phyloP scores from a whole-genome alignment of 805 yeast species.

The Saturnispora sekii region DNA sequence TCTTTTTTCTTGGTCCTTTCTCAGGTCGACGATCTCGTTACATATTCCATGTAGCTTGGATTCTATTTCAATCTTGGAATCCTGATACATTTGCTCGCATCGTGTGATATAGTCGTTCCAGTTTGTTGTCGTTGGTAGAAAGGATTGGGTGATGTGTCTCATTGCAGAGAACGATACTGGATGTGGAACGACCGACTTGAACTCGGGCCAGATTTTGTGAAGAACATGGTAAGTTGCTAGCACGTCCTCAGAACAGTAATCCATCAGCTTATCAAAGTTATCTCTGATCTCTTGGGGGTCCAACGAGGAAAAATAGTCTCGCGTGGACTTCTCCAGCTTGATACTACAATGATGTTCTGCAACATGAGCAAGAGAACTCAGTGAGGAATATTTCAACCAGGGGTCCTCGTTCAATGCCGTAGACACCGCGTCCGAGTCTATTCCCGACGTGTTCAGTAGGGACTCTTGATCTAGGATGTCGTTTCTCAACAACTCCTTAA shows the following conservation, averaged over 20 bases:
- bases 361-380: constrained; percentile 73
- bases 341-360: constrained; percentile 70
- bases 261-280: constrained; percentile 51
- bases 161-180: constrained; percentile 91
- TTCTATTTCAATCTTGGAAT: constrained; percentile 47
- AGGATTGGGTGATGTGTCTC: constrained; percentile 58
- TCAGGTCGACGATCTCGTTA: constrained; percentile 41
- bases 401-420: constrained; percentile 50
- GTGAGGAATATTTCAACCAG: constrained; percentile 70
- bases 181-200: constrained; percentile 67
- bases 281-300: constrained; percentile 45
- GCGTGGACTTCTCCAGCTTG: constrained; percentile 50
- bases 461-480: constrained; percentile 25
- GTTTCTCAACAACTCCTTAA: constrained; percentile 21
- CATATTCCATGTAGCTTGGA: constrained; percentile 51
- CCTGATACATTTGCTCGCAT: constrained; percentile 60
- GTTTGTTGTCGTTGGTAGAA: constrained; percentile 62
- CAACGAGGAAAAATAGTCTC: constrained; percentile 53
- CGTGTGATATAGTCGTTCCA: constrained; percentile 68
- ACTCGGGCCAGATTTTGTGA: constrained; percentile 58
- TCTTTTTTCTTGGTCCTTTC: constrained; percentile 24
- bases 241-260: constrained; percentile 84
- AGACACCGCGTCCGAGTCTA: constrained; percentile 11
- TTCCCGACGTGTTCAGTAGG: constrained; percentile 16
- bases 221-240: constrained; percentile 63